phyloP scores from a whole-genome alignment of 176 grass and related monocot species.

The Lolium perenne region DNA sequence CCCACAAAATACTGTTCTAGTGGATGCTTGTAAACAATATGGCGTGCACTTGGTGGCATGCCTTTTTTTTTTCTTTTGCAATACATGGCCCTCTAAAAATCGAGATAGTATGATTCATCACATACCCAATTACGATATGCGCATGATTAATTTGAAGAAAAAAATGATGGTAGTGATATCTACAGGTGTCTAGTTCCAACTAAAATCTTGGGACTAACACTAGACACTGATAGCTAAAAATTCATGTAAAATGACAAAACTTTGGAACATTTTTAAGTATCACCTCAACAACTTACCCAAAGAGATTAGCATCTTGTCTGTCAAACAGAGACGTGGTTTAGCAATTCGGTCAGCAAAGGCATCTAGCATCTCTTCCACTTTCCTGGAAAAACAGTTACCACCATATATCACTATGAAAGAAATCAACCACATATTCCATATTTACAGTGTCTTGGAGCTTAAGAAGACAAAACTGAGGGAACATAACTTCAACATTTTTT shows the following conservation, averaged over 20 bases:
- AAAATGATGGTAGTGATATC: neutral
- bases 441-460: neutral
- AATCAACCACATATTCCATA: conserved; percentile 21
- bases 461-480: neutral
- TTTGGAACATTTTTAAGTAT: neutral
- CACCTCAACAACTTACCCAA: conserved; percentile 57
- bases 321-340: conserved; percentile 81
- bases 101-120: neutral
- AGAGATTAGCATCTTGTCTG: conserved; percentile 90
- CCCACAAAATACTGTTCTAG: neutral
- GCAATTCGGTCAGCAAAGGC: conserved; percentile 86
- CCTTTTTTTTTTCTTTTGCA: neutral
- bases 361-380: conserved; percentile 91
- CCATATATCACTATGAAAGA: conserved; percentile 15
- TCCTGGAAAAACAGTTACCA: conserved; percentile 67
- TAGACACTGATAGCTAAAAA: neutral
- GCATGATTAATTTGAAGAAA: conserved; percentile 13
- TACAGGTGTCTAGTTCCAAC: conserved; percentile 22
- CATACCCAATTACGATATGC: neutral
- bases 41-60: neutral
- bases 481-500: neutral
- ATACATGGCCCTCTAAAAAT: neutral
- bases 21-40: conserved; percentile 6
- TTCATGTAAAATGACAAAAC: neutral
- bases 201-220: neutral